phyloP scores from a whole-genome alignment of 2,329 filamentous ascomycete genomes.

The Mollisiaceae sp. region DNA sequence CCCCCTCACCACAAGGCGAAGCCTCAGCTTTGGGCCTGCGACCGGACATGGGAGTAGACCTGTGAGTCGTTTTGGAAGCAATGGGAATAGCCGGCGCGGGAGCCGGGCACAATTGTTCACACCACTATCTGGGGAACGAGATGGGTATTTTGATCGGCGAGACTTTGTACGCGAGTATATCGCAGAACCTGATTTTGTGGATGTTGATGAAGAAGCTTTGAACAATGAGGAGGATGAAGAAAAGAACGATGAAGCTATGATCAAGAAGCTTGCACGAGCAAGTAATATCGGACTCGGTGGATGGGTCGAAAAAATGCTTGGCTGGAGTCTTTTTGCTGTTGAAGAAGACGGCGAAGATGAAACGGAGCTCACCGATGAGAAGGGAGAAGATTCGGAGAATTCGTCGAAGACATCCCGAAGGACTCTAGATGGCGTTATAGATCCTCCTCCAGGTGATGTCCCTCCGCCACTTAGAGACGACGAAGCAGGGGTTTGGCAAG shows the following conservation, averaged over 20 bases:
- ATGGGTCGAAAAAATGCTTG: conserved; percentile 64
- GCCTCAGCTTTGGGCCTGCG: conserved; percentile 44
- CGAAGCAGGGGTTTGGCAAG: conserved; percentile 67
- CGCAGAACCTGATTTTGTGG: conserved; percentile 65
- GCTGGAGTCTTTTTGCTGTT: conserved; percentile 66
- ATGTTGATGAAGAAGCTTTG: conserved; percentile 63
- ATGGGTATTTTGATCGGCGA: conserved; percentile 50
- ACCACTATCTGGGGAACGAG: conserved; percentile 51
- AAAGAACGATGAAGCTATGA: conserved; percentile 60
- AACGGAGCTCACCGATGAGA: conserved; percentile 42
- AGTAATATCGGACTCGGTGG: conserved; percentile 58
- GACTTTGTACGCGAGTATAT: conserved; percentile 43
- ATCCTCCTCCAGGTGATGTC: conserved; percentile 49
- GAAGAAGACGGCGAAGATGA: conserved; percentile 64
- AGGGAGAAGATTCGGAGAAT: conserved; percentile 42
- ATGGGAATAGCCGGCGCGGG: conserved; percentile 43
- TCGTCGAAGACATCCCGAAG: conserved; percentile 34
- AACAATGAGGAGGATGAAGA: conserved; percentile 57
- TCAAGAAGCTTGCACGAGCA: conserved; percentile 60
- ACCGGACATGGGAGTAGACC: conserved; percentile 50
- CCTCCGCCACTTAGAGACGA: conserved; percentile 55
- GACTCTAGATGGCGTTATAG: conserved; percentile 31
- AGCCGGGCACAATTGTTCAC: conserved; percentile 43
- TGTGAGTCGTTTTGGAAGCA: conserved; percentile 53
- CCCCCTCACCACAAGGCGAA: conserved; percentile 38